These are phyloP conservation scores for Plenodomus tracheiphilus DNA, from an alignment of 2,329 filamentous ascomycete species.

Conservation along the genomic window DNA sequence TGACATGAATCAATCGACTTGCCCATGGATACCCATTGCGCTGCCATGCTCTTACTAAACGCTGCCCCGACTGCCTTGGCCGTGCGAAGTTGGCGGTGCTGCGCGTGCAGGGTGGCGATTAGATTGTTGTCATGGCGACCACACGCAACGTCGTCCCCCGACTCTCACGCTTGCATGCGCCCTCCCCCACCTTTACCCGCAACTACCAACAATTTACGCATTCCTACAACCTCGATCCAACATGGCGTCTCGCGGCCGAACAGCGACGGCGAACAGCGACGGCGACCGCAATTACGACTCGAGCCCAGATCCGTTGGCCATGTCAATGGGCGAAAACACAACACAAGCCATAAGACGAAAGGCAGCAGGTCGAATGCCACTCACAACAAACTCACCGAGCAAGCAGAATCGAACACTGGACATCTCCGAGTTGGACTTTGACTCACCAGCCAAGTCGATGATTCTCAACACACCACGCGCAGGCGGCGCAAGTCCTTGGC, in stretches of 20 bases:
- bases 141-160: slow-evolving; percentile 17
- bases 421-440: slow-evolving; percentile 26
- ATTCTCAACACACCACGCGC: slow-evolving; percentile 47
- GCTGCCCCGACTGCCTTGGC: slow-evolving; percentile 10
- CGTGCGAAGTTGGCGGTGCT: slow-evolving; percentile 12
- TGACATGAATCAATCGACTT: slow-evolving; percentile 3
- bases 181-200: slow-evolving; percentile 17
- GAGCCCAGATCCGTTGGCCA: slow-evolving; percentile 43
- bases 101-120: slow-evolving; percentile 15
- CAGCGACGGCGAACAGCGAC: slow-evolving; percentile 18
- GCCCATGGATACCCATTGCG: slow-evolving; percentile 48
- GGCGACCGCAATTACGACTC: slow-evolving; percentile 34
- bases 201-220: slow-evolving; percentile 13
- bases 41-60: slow-evolving; percentile 19
- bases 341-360: slow-evolving; percentile 20
- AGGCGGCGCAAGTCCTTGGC: slow-evolving; percentile 50
- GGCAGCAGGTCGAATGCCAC: slow-evolving; percentile 22
- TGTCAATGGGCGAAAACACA: slow-evolving; percentile 33
- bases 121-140: slow-evolving; percentile 41
- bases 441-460: slow-evolving; percentile 51
- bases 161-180: slow-evolving; percentile 10
- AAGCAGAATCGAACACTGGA: slow-evolving; percentile 27
- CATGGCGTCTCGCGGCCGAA: slow-evolving; percentile 33
- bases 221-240: slow-evolving; percentile 5
- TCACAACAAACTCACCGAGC: slow-evolving; percentile 36